These are phyloP conservation scores for Phtheirospermum japonicum DNA, from an alignment of 257 asterid genomes.

Conservation along the genomic window DNA sequence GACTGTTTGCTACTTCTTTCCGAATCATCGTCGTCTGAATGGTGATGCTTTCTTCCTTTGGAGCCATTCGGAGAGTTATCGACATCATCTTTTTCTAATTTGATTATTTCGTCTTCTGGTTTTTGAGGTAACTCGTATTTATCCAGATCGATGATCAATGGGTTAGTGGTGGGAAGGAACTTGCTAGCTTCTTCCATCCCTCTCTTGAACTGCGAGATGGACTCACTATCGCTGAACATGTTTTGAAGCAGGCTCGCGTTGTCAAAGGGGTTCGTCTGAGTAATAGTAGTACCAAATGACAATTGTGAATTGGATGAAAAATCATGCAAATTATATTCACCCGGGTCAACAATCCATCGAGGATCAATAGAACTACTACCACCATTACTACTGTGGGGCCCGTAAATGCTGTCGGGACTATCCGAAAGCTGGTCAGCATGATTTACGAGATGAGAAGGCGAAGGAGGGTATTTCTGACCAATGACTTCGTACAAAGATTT, in stretches of 20 bases:
- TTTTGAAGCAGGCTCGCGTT: slow-evolving; percentile 38
- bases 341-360: slow-evolving; percentile 53
- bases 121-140: slow-evolving; percentile 64
- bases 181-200: slow-evolving; percentile 95
- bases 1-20: slow-evolving; percentile 86
- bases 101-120: slow-evolving; percentile 46
- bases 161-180: slow-evolving; percentile 65
- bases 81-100: slow-evolving; percentile 53
- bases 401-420: slow-evolving; percentile 65
- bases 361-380: slow-evolving; percentile 44
- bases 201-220: slow-evolving; percentile 74
- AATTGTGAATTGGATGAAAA: slow-evolving; percentile 29
- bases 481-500: slow-evolving; percentile 78
- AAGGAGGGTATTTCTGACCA: slow-evolving; percentile 64
- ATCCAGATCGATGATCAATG: slow-evolving; percentile 70
- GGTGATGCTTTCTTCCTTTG: slow-evolving; percentile 75
- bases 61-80: slow-evolving; percentile 34
- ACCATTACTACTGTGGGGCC: slow-evolving; percentile 43
- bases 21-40: slow-evolving; percentile 48
- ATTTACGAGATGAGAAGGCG: slow-evolving; percentile 36
- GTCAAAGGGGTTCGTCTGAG: slow-evolving; percentile 37
- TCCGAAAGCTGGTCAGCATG: slow-evolving; percentile 34
- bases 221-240: slow-evolving; percentile 56
- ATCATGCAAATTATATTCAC: slow-evolving; percentile 35
- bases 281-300: slow-evolving; percentile 8